Evolutionary conservation across 176 grass and related monocot species (phyloP).

Genomic region (Oryza glaberrima): DNA sequence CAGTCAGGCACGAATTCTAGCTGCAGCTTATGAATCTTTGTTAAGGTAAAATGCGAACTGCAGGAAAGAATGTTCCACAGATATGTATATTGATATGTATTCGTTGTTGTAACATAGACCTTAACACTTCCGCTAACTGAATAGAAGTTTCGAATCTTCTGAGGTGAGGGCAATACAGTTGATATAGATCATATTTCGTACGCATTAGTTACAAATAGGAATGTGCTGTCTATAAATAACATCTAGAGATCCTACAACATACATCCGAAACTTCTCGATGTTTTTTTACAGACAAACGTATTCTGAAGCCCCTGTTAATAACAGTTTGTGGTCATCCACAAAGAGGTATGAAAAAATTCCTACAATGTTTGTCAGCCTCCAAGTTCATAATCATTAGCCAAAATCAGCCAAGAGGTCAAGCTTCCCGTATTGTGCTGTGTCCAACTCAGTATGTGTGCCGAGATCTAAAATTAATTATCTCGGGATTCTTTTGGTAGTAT

Average conservation of each 20-base stretch:
- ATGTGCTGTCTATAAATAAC: background rate
- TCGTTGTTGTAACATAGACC: background rate
- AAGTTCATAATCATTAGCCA: slow-evolving; percentile 26
- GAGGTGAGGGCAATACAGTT: background rate
- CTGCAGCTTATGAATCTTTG: background rate
- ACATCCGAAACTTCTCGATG: slow-evolving; percentile 20
- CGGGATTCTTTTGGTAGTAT: slow-evolving; percentile 60
- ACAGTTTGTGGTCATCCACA: background rate
- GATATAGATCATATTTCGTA: background rate
- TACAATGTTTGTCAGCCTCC: slow-evolving; percentile 29
- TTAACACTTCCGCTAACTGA: background rate
- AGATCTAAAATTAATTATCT: slow-evolving; percentile 45
- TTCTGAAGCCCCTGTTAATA: background rate
- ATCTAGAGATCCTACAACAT: slow-evolving; percentile 23
- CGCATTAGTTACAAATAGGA: slow-evolving; percentile 22
- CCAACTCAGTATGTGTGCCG: slow-evolving; percentile 3
- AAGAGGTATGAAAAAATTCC: slow-evolving; percentile 12
- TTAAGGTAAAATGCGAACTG: background rate
- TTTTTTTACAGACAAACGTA: slow-evolving; percentile 14
- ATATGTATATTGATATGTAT: background rate
- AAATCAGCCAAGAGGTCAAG: slow-evolving; percentile 16
- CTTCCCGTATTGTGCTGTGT: slow-evolving; percentile 5
- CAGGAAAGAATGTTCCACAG: background rate
- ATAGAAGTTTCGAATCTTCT: background rate
- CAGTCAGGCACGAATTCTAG: background rate